phyloP scores from a whole-genome alignment of 352 stramenopile genomes.

The Pythium apleroticum region DNA sequence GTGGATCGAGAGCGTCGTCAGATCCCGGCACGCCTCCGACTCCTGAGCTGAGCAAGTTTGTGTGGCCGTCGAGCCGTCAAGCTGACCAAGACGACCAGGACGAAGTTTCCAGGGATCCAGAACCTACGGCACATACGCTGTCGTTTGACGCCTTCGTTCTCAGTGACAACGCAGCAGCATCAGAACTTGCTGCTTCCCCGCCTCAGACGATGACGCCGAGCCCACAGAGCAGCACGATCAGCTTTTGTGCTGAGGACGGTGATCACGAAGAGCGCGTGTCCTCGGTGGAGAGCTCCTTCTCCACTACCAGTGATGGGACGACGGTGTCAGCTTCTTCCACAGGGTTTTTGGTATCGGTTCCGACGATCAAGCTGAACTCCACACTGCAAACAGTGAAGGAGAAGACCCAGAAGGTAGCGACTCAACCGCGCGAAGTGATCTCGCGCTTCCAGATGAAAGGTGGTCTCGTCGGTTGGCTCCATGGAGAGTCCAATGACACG shows the following conservation, averaged over 20 bases:
- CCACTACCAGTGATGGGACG: neutral
- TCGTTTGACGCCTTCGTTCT: neutral
- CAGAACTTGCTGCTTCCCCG: neutral
- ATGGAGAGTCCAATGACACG: conserved; percentile 35
- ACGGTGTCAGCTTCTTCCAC: neutral
- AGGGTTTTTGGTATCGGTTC: neutral
- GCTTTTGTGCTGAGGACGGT: conserved; percentile 10
- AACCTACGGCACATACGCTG: neutral
- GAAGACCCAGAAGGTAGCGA: conserved; percentile 37
- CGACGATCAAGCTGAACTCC: conserved; percentile 8
- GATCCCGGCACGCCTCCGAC: conserved; percentile 19
- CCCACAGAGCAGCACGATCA: conserved; percentile 7
- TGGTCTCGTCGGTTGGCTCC: conserved; percentile 61
- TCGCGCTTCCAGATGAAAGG: conserved; percentile 60
- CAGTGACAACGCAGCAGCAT: neutral
- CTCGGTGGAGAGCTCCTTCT: neutral
- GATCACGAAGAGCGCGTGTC: conserved; percentile 11
- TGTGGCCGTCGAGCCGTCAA: conserved; percentile 7
- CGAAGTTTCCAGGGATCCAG: neutral
- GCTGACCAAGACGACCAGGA: neutral
- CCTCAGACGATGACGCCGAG: neutral
- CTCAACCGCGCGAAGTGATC: conserved; percentile 41
- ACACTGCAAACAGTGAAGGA: conserved; percentile 35
- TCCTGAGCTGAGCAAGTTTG: conserved; percentile 20
- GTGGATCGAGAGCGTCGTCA: conserved; percentile 7